phyloP scores from a whole-genome alignment of 2,329 filamentous ascomycete genomes.

The Xylariales sp. region DNA sequence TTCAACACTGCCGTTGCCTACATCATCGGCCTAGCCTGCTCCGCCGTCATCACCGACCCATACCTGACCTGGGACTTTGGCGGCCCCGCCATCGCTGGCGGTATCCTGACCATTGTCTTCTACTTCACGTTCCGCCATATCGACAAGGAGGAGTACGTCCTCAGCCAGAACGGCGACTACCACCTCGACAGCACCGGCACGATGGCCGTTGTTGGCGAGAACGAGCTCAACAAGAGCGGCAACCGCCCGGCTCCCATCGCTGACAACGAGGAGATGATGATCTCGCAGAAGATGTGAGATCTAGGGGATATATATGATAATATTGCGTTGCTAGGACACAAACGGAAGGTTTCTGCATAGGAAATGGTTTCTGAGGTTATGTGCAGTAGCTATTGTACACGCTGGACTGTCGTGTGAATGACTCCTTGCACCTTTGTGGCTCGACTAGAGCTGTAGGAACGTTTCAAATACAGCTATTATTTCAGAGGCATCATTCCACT shows the following conservation, averaged over 20 bases:
- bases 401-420: no score
- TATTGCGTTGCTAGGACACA: not conserved
- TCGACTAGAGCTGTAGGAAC: no score
- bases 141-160: slow-evolving; percentile 38
- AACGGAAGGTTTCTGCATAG: not conserved
- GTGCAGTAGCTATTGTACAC: no score
- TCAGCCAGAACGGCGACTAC: slow-evolving; percentile 32
- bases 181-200: slow-evolving; percentile 30
- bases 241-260: slow-evolving; percentile 25
- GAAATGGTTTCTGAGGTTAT: not conserved
- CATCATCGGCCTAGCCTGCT: slow-evolving; percentile 37
- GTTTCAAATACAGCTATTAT: no score
- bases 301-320: no score
- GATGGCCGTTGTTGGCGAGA: slow-evolving; percentile 35
- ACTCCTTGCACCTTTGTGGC: no score
- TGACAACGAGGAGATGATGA: slow-evolving; percentile 29
- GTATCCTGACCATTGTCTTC: slow-evolving; percentile 37
- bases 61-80: slow-evolving; percentile 47
- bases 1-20: slow-evolving; percentile 43
- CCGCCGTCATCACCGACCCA: slow-evolving; percentile 42
- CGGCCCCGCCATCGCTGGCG: slow-evolving; percentile 41
- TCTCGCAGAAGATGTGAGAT: slow-evolving; percentile 27
- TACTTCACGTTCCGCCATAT: slow-evolving; percentile 43
- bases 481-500: no score
- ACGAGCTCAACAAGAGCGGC: slow-evolving; percentile 29